Conservation (phyloP, 148 eudicot genomes). For the Linanthus parryae region DNA sequence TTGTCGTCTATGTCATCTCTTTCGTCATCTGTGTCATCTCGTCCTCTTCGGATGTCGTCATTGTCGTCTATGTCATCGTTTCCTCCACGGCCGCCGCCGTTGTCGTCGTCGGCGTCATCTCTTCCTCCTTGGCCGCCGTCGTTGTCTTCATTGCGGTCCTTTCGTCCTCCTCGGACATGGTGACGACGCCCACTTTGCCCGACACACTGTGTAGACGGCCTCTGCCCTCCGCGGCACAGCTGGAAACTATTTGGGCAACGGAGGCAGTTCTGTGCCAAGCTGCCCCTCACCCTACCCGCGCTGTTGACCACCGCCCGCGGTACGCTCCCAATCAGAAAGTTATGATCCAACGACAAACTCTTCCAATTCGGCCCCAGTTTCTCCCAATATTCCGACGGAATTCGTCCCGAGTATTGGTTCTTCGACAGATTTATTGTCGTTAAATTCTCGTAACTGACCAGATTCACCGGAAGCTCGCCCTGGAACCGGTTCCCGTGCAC, state of each 20-base stretch:
- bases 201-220: slow-evolving; percentile 49
- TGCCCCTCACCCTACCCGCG: slow-evolving; percentile 26
- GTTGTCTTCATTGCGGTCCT: too few relatives aligned
- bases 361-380: slow-evolving; percentile 45
- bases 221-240: slow-evolving; percentile 65
- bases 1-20: too few relatives aligned
- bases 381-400: slow-evolving; percentile 43
- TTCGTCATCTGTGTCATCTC: too few relatives aligned
- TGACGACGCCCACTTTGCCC: too few relatives aligned
- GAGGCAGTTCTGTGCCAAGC: slow-evolving; percentile 59
- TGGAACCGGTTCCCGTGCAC: slow-evolving; percentile 44
- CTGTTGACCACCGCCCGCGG: slow-evolving; percentile 33
- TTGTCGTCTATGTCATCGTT: too few relatives aligned
- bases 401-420: slow-evolving; percentile 51
- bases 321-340: slow-evolving; percentile 47
- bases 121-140: too few relatives aligned
- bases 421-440: slow-evolving; percentile 38
- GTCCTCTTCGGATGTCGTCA: too few relatives aligned
- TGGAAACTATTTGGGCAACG: slow-evolving; percentile 36
- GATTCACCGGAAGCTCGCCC: slow-evolving; percentile 47
- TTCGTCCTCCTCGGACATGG: too few relatives aligned
- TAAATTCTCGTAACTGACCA: slow-evolving; percentile 42
- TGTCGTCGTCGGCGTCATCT: too few relatives aligned
- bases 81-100: too few relatives aligned
- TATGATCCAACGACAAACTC: slow-evolving; percentile 51